Evolutionary conservation across 768 basidiomycete species (phyloP).

Genomic region (Dacryopinax primogenitus): DNA sequence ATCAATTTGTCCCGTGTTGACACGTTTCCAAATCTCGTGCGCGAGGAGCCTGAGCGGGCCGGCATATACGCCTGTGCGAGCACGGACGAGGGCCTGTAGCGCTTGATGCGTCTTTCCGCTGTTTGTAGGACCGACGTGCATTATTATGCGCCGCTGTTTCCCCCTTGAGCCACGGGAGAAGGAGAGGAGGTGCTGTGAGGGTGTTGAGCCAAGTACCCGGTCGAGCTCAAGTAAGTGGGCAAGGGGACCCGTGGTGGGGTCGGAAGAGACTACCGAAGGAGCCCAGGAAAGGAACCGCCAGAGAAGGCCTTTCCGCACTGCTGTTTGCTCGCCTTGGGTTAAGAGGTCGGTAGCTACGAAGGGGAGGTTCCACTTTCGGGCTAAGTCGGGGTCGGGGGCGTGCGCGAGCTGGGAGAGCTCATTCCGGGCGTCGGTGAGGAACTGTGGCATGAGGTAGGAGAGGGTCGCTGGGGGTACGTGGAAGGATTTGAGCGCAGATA

Average conservation of each 20-base stretch:
- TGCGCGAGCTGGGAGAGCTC: not conserved
- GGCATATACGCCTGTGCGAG: slow-evolving; percentile 65
- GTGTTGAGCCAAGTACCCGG: not conserved
- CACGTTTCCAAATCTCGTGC: slow-evolving; percentile 82
- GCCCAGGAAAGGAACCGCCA: slow-evolving; percentile 4
- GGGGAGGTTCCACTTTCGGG: not conserved
- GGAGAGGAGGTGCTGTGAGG: slow-evolving; percentile 15
- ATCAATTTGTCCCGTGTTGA: slow-evolving; percentile 81
- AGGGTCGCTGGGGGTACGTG: not conserved
- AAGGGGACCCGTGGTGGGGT: not conserved
- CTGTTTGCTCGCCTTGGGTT: not conserved
- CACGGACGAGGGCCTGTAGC: slow-evolving; percentile 69
- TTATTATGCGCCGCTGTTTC: slow-evolving; percentile 72
- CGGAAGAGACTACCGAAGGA: not conserved
- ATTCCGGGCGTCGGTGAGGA: not conserved
- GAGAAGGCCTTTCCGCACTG: not conserved
- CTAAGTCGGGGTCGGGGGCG: not conserved
- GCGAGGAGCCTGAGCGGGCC: slow-evolving; percentile 88
- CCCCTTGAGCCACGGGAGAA: slow-evolving; percentile 49
- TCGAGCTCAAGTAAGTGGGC: not conserved
- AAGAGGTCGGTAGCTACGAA: not conserved
- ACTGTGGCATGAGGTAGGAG: not conserved
- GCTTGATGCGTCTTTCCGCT: slow-evolving; percentile 95
- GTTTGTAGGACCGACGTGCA: slow-evolving; percentile 97
- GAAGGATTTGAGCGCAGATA: not conserved